phyloP scores from a whole-genome alignment of 805 yeast species.

The Sugiyamaella lignohabitans region DNA sequence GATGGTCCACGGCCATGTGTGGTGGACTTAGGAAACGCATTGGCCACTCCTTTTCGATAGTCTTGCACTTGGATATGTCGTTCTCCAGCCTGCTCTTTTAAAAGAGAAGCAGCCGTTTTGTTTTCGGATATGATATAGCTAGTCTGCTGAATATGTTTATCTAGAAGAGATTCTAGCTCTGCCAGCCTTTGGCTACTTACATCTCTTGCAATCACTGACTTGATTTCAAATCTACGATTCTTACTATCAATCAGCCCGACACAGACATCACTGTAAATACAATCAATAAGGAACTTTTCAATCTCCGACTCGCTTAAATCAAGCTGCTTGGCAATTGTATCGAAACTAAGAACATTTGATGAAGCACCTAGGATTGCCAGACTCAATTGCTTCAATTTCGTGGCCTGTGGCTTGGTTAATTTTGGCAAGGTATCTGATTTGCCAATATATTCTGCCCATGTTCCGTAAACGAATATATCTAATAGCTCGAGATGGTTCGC shows the following conservation, averaged over 20 bases:
- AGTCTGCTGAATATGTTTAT: neutral
- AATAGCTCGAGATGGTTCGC: neutral
- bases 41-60: neutral
- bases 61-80: neutral
- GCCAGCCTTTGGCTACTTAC: conserved; percentile 15
- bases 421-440: neutral
- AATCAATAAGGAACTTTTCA: conserved; percentile 21
- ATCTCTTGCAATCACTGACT: conserved; percentile 18
- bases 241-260: conserved; percentile 24
- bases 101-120: neutral
- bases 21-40: neutral
- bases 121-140: neutral
- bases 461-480: neutral
- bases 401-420: conserved; percentile 12
- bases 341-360: conserved; percentile 12
- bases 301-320: conserved; percentile 8
- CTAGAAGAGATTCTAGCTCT: neutral
- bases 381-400: conserved; percentile 22
- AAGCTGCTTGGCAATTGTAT: conserved; percentile 2
- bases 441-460: neutral
- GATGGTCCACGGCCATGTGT: no score
- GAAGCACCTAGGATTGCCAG: conserved; percentile 18
- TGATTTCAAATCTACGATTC: conserved; percentile 16
- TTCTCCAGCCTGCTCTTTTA: neutral
- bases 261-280: conserved; percentile 22